Evolutionary conservation across 176 grass and related monocot species (phyloP).

Genomic region (Hordeum marinum): DNA sequence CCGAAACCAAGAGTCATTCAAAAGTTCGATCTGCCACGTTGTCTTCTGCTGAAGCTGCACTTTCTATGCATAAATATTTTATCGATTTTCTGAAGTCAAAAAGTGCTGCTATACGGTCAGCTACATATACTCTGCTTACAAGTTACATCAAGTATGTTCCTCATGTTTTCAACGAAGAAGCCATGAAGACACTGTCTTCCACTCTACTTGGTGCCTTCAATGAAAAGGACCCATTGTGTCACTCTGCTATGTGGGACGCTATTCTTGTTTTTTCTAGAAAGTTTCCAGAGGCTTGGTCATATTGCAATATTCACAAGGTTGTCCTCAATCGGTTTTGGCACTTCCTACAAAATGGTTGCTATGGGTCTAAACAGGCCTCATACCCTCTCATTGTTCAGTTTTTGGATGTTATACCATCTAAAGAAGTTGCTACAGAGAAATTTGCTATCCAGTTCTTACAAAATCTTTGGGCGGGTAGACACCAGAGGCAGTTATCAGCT

Average conservation of each 20-base stretch:
- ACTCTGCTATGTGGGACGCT: slow-evolving; percentile 88
- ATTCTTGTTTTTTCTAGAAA: slow-evolving; percentile 70
- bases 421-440: slow-evolving; percentile 49
- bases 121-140: slow-evolving; percentile 70
- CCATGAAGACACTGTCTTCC: slow-evolving; percentile 67
- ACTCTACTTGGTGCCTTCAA: slow-evolving; percentile 71
- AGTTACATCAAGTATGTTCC: slow-evolving; percentile 83
- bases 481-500: slow-evolving; percentile 55
- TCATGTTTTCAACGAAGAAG: slow-evolving; percentile 70
- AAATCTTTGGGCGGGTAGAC: slow-evolving; percentile 87
- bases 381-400: slow-evolving; percentile 76
- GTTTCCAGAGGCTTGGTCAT: slow-evolving; percentile 83
- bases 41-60: slow-evolving; percentile 69
- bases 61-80: slow-evolving; percentile 77
- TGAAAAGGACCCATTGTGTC: slow-evolving; percentile 75
- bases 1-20: slow-evolving; percentile 54
- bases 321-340: slow-evolving; percentile 63
- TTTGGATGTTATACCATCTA: slow-evolving; percentile 69
- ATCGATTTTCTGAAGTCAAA: slow-evolving; percentile 83
- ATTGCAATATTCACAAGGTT: slow-evolving; percentile 76
- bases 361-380: slow-evolving; percentile 81
- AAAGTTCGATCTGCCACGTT: slow-evolving; percentile 60
- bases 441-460: slow-evolving; percentile 75
- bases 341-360: slow-evolving; percentile 86
- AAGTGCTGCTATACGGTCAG: slow-evolving; percentile 53